These are phyloP conservation scores for Vigna hirtella DNA, from an alignment of 306 rosid species.

Conservation along the genomic window DNA sequence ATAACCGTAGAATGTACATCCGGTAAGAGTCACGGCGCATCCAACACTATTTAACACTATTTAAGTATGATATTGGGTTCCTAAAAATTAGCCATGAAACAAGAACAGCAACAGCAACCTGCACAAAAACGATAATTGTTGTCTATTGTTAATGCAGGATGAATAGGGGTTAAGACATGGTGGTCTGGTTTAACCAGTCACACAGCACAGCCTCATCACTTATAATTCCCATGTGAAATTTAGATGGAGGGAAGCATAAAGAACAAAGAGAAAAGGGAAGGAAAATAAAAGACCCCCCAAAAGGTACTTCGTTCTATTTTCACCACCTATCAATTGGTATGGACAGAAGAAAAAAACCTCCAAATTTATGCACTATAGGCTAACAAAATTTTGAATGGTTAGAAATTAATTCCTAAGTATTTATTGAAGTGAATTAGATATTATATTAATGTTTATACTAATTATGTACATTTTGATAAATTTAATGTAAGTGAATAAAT, in stretches of 20 bases:
- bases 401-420: too few relatives aligned
- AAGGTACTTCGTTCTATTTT: background rate
- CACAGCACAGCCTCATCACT: background rate
- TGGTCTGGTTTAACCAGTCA: slow-evolving; percentile 15
- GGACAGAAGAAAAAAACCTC: too few relatives aligned
- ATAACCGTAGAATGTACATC: slow-evolving; percentile 94
- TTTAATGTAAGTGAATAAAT: too few relatives aligned
- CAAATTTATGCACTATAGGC: too few relatives aligned
- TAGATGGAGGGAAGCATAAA: background rate
- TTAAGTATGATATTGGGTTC: slow-evolving; percentile 86
- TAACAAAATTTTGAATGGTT: too few relatives aligned
- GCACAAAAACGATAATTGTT: slow-evolving; percentile 33
- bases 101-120: slow-evolving; percentile 95
- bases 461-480: too few relatives aligned
- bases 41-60: slow-evolving; percentile 80
- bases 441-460: too few relatives aligned
- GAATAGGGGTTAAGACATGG: background rate
- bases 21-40: slow-evolving; percentile 82
- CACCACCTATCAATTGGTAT: too few relatives aligned
- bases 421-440: too few relatives aligned
- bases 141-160: background rate
- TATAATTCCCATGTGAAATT: background rate
- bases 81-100: slow-evolving; percentile 88
- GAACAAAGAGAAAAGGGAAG: background rate
- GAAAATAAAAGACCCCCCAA: background rate